Percentiles rank a stretch among this genome's conserved stretches.
phyloP scores from a whole-genome alignment of 768 basidiomycete species.

The Amylocystis lapponica region DNA sequence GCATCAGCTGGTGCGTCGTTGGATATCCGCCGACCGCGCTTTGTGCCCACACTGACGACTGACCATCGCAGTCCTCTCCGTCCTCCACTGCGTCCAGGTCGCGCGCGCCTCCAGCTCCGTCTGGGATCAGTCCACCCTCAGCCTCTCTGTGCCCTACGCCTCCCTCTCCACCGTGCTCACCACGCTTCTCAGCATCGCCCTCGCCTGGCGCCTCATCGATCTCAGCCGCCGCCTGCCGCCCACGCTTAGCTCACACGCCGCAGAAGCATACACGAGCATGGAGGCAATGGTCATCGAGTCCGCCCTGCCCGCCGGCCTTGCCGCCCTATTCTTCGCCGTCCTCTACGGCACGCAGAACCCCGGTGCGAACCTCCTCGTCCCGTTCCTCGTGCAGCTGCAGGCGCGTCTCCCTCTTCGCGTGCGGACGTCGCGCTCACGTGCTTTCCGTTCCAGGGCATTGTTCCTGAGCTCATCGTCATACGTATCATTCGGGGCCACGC shows the following conservation, averaged over 20 bases:
- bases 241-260: conserved; percentile 8
- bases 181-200: conserved; percentile 16
- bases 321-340: conserved; percentile 18
- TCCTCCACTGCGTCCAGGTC: conserved; percentile 13
- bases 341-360: conserved; percentile 14
- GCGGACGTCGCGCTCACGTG: background rate
- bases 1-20: too few species aligned
- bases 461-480: conserved; percentile 18
- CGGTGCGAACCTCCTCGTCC: conserved; percentile 16
- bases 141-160: conserved; percentile 19
- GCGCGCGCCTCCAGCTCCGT: conserved; percentile 11
- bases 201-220: conserved; percentile 17
- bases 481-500: conserved; percentile 18
- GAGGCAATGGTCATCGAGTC: conserved; percentile 25
- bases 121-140: conserved; percentile 9
- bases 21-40: too few species aligned
- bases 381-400: conserved; percentile 18
- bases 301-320: conserved; percentile 17
- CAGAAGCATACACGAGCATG: conserved; percentile 12
- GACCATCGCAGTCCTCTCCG: conserved; percentile 13
- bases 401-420: conserved; percentile 2
- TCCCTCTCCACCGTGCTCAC: conserved; percentile 17
- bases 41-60: too few species aligned
- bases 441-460: conserved; percentile 13
- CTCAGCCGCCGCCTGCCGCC: conserved; percentile 20